Evolutionary conservation across 306 rosid species (phyloP).

Genomic region (Benincasa hispida): DNA sequence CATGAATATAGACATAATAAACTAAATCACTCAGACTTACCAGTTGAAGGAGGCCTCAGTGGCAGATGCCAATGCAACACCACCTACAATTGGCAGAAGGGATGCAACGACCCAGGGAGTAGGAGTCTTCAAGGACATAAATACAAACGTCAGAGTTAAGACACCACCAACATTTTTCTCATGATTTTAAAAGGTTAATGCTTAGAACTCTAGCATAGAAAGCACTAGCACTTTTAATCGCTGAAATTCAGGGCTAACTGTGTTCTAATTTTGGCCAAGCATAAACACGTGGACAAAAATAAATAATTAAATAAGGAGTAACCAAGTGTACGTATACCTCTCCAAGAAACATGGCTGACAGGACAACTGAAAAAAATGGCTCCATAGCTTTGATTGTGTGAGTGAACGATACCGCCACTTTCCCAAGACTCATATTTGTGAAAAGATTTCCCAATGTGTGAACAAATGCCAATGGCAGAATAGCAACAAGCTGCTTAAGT

Average conservation of each 20-base stretch:
- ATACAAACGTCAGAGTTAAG: slow-evolving; percentile 5
- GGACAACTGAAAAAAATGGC: slow-evolving; percentile 85
- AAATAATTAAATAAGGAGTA: not conserved
- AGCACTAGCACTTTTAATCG: not conserved
- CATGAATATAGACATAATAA: not conserved
- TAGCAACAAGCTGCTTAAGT: slow-evolving; percentile 54
- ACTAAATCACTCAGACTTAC: slow-evolving; percentile 20
- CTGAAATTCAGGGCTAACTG: not conserved
- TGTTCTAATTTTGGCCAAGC: not conserved
- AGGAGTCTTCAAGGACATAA: slow-evolving; percentile 35
- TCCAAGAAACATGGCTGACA: slow-evolving; percentile 85
- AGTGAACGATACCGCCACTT: slow-evolving; percentile 89
- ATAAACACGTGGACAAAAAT: not conserved
- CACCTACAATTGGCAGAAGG: slow-evolving; percentile 79
- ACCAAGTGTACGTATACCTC: slow-evolving; percentile 37
- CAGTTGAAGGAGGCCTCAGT: slow-evolving; percentile 92
- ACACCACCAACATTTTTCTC: slow-evolving; percentile 5
- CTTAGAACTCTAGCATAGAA: not conserved
- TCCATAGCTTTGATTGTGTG: slow-evolving; percentile 93
- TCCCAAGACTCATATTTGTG: slow-evolving; percentile 95
- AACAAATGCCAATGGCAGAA: slow-evolving; percentile 69
- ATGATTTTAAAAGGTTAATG: not conserved
- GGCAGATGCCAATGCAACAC: slow-evolving; percentile 76
- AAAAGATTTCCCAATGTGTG: slow-evolving; percentile 85
- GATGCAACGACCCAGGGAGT: slow-evolving; percentile 72